Evolutionary conservation across 768 basidiomycete species (phyloP).

Genomic region (Naganishia vishniacii): DNA sequence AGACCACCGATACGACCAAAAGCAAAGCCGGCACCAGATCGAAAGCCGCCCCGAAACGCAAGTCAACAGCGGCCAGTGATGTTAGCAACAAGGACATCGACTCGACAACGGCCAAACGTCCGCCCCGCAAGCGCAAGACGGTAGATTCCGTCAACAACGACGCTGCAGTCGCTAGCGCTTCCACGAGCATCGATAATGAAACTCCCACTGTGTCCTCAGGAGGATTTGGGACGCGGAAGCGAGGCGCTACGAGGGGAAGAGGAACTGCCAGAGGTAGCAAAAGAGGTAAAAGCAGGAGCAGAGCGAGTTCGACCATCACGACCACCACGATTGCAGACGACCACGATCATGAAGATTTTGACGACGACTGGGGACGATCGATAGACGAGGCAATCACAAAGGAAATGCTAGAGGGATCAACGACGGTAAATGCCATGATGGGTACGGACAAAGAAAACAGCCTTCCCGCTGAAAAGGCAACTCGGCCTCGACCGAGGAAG

Average conservation of each 20-base stretch:
- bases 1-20: neutral
- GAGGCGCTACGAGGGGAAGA: neutral
- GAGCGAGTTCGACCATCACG: slow-evolving; percentile 8
- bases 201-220: neutral
- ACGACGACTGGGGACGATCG: slow-evolving; percentile 21
- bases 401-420: slow-evolving; percentile 8
- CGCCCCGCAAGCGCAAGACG: slow-evolving; percentile 19
- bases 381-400: slow-evolving; percentile 9
- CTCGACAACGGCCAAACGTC: slow-evolving; percentile 2
- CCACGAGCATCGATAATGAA: neutral
- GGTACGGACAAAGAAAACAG: slow-evolving; percentile 8
- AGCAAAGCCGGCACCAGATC: neutral
- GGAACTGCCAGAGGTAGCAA: neutral
- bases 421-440: neutral
- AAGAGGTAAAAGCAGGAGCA: neutral
- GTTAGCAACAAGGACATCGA: neutral
- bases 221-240: neutral
- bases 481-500: slow-evolving; percentile 9
- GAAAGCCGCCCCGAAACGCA: neutral
- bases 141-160: slow-evolving; percentile 5
- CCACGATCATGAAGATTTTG: slow-evolving; percentile 2
- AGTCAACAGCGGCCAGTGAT: slow-evolving; percentile 1
- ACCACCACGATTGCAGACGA: neutral
- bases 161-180: neutral
- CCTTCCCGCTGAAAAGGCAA: neutral